These are phyloP conservation scores for Kluyveromyces sp. DNA, from an alignment of 1,139 yeast genomes.

Conservation along the genomic window DNA sequence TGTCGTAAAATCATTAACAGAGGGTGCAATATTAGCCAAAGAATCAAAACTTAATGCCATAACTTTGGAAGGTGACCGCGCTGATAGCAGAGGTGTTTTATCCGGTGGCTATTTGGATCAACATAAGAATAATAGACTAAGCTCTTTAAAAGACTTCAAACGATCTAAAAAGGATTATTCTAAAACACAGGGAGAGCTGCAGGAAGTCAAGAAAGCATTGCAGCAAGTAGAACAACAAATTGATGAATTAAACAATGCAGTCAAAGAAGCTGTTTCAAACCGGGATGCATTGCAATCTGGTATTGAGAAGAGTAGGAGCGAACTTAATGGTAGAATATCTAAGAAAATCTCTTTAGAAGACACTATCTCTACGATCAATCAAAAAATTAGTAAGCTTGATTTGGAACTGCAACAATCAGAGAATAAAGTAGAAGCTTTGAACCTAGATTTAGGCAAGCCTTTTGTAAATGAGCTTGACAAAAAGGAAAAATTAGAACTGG, in stretches of 20 bases:
- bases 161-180: constrained; percentile 43
- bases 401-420: background rate
- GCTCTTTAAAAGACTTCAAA: constrained; percentile 52
- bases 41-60: constrained; percentile 62
- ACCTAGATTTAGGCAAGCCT: constrained; percentile 45
- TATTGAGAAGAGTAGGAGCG: constrained; percentile 40
- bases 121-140: constrained; percentile 52
- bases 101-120: constrained; percentile 86
- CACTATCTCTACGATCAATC: constrained; percentile 31
- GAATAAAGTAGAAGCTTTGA: constrained; percentile 35
- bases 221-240: constrained; percentile 38
- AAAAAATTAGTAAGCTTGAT: constrained; percentile 18
- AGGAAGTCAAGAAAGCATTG: constrained; percentile 32
- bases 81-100: constrained; percentile 73
- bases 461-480: constrained; percentile 48
- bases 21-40: constrained; percentile 64
- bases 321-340: constrained; percentile 33
- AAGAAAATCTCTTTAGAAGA: constrained; percentile 38
- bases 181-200: constrained; percentile 35
- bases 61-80: constrained; percentile 87
- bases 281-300: constrained; percentile 35
- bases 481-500: constrained; percentile 40
- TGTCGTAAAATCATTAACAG: constrained; percentile 62
- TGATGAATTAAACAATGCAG: constrained; percentile 38
- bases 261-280: constrained; percentile 39